Conservation (phyloP, 441 rosid genomes). For the Euphorbia celastroides region DNA sequence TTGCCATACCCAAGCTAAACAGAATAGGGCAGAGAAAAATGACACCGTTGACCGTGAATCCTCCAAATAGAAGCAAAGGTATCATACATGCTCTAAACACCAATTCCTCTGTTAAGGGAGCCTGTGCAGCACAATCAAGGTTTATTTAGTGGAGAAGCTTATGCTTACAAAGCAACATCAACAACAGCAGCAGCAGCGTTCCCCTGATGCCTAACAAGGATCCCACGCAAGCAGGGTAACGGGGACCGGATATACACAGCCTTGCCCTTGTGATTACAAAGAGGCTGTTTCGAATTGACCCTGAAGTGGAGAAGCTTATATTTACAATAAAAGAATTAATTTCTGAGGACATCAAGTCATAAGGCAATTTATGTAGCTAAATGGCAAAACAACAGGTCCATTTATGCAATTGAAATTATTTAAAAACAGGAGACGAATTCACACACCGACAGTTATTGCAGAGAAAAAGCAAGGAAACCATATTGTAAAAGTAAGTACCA, state of each 20-base stretch:
- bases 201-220: no score
- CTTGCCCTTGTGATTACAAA: no score
- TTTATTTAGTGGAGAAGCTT: not conserved
- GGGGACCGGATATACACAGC: no score
- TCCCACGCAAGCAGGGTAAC: no score
- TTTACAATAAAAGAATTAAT: not conserved
- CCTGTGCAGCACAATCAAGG: conserved; percentile 41
- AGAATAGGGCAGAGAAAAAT: conserved; percentile 71
- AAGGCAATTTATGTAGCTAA: not conserved
- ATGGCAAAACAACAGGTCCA: not conserved
- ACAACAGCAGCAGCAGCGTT: no score
- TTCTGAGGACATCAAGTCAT: not conserved
- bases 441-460: not conserved
- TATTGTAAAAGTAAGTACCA: not conserved
- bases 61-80: conserved; percentile 87
- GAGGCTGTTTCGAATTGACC: no score
- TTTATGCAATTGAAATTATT: not conserved
- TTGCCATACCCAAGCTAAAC: conserved; percentile 81
- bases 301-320: no score
- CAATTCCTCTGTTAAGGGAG: conserved; percentile 88
- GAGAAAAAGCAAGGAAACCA: not conserved
- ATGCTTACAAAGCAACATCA: no score
- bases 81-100: conserved; percentile 89
- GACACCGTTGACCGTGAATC: conserved; percentile 42
- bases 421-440: not conserved